Evolutionary conservation across 108 stramenopile species (phyloP), one percentile per base, ranked within the genome.

Genomic region (Epithemia pelagica): DNA sequence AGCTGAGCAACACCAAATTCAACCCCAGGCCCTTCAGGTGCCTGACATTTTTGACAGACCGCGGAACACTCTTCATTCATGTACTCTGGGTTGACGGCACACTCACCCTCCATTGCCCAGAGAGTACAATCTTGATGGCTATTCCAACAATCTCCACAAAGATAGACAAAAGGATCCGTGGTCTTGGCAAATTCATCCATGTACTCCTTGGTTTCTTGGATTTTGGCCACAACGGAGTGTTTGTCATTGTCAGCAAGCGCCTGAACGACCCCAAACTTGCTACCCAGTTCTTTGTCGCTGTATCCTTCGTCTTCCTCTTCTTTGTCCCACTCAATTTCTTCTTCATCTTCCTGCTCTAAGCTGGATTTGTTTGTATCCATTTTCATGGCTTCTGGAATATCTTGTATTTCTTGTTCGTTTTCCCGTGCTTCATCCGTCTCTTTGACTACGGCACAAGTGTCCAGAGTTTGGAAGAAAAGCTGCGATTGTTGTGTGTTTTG

Each of bases 21-120:
- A 5, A 46, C 37, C 5, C 37, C 37, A 5, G 15, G 15, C 15
- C 37, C 37, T 46, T 46, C 10, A 10, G 37, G 37, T 46, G 37
- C 10, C 5, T 15, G 37, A 15, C 37, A 46, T 46, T 46, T 5
- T 10, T 15, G 10, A 46, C 92, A 94, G 7, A 79, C 84, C 1
- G 92, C 89, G 37, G 82, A 87, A 56, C 85, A 82, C 19, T 77
- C 52, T 62, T 26, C 70, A 37, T 74, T 67, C 84, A 87, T 90
- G 67, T 77, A 93, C 1, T 61, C 59, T 37, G 88, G 86, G 67
- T 94, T 94, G 15, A 31, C 59, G 21, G 75, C 77, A 70, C 89
- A 90, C 71, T 90, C 89, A 0, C 84, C 82, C 25, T 83, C 63
- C 15, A 69, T 70, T 0, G 87, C 80, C 92, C 89, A 90, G 57